Evolutionary conservation across 2,329 filamentous ascomycete genomes (phyloP).

Genomic region (Venturia aucupariae): DNA sequence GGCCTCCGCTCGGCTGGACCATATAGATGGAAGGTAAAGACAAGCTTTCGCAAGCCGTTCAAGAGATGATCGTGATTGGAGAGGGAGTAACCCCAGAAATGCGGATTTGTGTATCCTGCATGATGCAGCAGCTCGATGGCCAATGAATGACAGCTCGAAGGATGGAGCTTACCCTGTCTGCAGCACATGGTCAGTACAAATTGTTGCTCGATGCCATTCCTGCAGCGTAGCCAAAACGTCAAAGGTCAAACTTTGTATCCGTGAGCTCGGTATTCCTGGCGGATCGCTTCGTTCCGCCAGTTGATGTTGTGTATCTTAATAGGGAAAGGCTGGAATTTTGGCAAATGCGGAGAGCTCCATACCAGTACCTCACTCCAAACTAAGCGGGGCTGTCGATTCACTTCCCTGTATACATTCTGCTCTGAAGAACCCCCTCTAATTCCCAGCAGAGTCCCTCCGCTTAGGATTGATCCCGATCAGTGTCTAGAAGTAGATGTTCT

Average conservation of each 20-base stretch:
- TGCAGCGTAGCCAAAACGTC: neutral
- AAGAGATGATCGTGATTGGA: neutral
- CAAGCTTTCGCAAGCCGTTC: slow-evolving; percentile 6
- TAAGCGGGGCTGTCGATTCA: neutral
- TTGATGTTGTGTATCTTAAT: neutral
- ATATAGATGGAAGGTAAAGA: neutral
- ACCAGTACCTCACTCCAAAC: neutral
- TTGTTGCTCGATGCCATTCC: neutral
- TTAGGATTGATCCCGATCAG: too few relatives aligned
- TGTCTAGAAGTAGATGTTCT: neutral
- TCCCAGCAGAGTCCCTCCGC: too few relatives aligned
- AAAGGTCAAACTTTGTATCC: neutral
- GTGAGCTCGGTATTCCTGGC: neutral
- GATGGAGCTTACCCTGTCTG: neutral
- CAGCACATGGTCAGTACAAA: neutral
- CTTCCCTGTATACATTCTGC: neutral
- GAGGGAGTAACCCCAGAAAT: neutral
- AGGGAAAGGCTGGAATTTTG: neutral
- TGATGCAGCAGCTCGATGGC: neutral
- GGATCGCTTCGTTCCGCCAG: neutral
- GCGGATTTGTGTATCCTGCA: neutral
- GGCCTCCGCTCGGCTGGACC: neutral
- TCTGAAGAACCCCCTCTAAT: too few relatives aligned
- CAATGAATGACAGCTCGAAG: neutral
- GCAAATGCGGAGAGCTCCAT: neutral